These are phyloP conservation scores for Podospora anserina DNA, from an alignment of 495 filamentous ascomycete species.

Conservation along the genomic window DNA sequence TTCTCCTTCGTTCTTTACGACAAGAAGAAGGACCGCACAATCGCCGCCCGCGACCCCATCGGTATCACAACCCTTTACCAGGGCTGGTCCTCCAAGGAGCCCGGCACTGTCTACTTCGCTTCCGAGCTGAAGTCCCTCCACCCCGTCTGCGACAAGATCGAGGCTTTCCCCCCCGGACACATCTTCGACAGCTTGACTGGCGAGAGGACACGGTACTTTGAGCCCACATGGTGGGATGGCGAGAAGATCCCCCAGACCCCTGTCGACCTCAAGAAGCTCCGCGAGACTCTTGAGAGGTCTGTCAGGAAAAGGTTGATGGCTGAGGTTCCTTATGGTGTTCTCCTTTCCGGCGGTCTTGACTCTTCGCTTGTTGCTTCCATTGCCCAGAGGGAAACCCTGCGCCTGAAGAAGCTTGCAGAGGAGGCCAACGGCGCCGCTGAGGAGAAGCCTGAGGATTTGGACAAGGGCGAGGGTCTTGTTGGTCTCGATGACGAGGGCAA, in stretches of 20 bases:
- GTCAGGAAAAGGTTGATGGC: slow-evolving; percentile 98
- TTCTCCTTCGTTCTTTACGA: slow-evolving; percentile 99
- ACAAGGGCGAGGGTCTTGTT: slow-evolving; percentile 66
- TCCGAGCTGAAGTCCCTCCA: slow-evolving; percentile 93
- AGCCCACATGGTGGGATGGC: slow-evolving; percentile 91
- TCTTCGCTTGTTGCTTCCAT: slow-evolving; percentile 94
- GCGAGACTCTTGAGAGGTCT: slow-evolving; percentile 79
- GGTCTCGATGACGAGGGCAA: slow-evolving; percentile 91
- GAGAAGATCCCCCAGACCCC: slow-evolving; percentile 70
- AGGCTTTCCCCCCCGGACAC: slow-evolving; percentile 91
- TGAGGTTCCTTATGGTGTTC: slow-evolving; percentile 94
- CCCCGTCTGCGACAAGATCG: slow-evolving; percentile 92
- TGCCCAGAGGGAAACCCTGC: slow-evolving; percentile 84
- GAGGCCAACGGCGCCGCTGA: slow-evolving; percentile 44
- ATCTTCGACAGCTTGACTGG: slow-evolving; percentile 89
- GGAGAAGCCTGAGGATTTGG: slow-evolving; percentile 42
- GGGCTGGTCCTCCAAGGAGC: slow-evolving; percentile 78
- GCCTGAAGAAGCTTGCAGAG: slow-evolving; percentile 61
- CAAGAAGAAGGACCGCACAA: slow-evolving; percentile 81
- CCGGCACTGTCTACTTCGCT: slow-evolving; percentile 86
- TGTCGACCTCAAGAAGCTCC: slow-evolving; percentile 74
- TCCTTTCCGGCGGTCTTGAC: slow-evolving; percentile 93
- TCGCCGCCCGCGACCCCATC: slow-evolving; percentile 94
- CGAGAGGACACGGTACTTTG: slow-evolving; percentile 76
- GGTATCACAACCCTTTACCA: slow-evolving; percentile 97